phyloP scores from a whole-genome alignment of 2,329 filamentous ascomycete species.

The Ophiostoma perfectum region DNA sequence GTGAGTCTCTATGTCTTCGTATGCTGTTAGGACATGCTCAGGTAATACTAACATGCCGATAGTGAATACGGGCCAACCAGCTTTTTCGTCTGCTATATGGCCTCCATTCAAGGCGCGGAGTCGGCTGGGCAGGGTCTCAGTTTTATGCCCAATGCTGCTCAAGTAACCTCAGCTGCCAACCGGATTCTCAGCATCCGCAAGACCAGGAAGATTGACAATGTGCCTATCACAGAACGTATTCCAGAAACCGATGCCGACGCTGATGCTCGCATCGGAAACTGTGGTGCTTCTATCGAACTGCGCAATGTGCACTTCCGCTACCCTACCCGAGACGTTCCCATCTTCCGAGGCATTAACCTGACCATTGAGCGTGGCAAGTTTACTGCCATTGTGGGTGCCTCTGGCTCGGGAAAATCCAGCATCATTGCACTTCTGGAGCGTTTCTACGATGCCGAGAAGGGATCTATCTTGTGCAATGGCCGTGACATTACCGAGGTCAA shows the following conservation, averaged over 20 bases:
- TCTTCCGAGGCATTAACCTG: conserved; percentile 58
- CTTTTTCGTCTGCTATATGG: conserved; percentile 58
- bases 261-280: conserved; percentile 15
- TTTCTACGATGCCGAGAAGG: conserved; percentile 64
- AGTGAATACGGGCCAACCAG: conserved; percentile 48
- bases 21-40: no score
- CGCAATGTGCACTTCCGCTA: conserved; percentile 56
- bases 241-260: conserved; percentile 40
- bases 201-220: conserved; percentile 13
- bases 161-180: conserved; percentile 55
- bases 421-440: conserved; percentile 61
- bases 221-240: conserved; percentile 30
- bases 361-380: conserved; percentile 64
- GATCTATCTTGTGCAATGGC: conserved; percentile 60
- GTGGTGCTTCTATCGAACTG: conserved; percentile 49
- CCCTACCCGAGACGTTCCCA: conserved; percentile 50
- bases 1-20: neutral
- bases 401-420: conserved; percentile 64
- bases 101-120: conserved; percentile 63
- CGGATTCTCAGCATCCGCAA: conserved; percentile 52
- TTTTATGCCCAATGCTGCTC: conserved; percentile 60
- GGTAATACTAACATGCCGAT: conserved; percentile 30
- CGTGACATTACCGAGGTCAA: conserved; percentile 55
- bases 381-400: conserved; percentile 63
- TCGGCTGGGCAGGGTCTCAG: conserved; percentile 61